Evolutionary conservation across 306 rosid genomes (phyloP).

Genomic region (Casuarina cunninghamiana): DNA sequence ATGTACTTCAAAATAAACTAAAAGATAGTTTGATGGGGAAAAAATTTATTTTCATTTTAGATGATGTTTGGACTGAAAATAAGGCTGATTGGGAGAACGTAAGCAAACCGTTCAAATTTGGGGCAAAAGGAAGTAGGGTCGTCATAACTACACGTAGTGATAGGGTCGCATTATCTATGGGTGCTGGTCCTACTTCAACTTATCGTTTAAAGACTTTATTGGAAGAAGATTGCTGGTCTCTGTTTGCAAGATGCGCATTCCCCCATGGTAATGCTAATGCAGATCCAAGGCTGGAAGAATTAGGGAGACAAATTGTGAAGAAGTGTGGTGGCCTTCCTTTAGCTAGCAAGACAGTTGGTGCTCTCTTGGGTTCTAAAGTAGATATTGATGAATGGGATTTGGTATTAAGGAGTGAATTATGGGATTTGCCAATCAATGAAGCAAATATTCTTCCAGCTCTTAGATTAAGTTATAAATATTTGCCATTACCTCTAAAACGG

Average conservation of each 20-base stretch:
- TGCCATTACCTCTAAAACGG: background rate
- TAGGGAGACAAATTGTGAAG: slow-evolving; percentile 19
- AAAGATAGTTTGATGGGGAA: background rate
- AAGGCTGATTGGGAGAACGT: slow-evolving; percentile 15
- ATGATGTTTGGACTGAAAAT: slow-evolving; percentile 36
- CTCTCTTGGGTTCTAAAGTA: slow-evolving; percentile 20
- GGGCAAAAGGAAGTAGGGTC: slow-evolving; percentile 13
- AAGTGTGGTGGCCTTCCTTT: slow-evolving; percentile 30
- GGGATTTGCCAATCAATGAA: slow-evolving; percentile 17
- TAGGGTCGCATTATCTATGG: slow-evolving; percentile 16
- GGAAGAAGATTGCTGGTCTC: slow-evolving; percentile 27
- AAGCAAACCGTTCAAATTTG: slow-evolving; percentile 4
- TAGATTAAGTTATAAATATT: slow-evolving; percentile 18
- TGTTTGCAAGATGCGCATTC: slow-evolving; percentile 27
- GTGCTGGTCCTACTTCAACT: background rate
- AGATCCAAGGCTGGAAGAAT: slow-evolving; percentile 1
- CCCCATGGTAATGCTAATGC: background rate
- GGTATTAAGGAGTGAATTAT: slow-evolving; percentile 7
- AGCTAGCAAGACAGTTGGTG: slow-evolving; percentile 27
- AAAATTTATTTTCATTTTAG: slow-evolving; percentile 29
- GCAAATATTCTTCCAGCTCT: slow-evolving; percentile 11
- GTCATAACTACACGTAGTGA: slow-evolving; percentile 25
- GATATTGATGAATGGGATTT: slow-evolving; percentile 13
- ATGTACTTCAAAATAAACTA: background rate
- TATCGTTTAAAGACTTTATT: slow-evolving; percentile 10